Base-by-base conservation (phyloP, 1,284 basidiomycete genomes). In the Fomitopsis palustris region DNA sequence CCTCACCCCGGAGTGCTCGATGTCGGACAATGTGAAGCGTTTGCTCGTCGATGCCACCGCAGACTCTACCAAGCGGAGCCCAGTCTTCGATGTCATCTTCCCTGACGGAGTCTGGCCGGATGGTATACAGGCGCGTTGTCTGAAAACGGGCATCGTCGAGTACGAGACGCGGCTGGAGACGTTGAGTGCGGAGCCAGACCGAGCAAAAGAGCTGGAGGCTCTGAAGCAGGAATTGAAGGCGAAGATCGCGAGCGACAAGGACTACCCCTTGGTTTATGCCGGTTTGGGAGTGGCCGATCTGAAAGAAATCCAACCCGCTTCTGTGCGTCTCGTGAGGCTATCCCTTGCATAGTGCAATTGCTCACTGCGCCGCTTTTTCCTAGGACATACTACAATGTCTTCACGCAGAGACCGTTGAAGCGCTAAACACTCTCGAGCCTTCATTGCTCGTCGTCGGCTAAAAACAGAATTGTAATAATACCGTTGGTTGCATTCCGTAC, bases 61-160 rank as follows among this genome's bases (percentile, higher is more conserved):
- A 2, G 69, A 71, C 16, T 70, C 75, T 51, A 83, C 89, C 12
- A 78, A 85, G 41, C 81, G 89, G 54, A 86, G 84, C 21, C 78
- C 81, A 75, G 84, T 84, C 31, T 90, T 91, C 65, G 89, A 92
- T 70, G 68, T 76, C 29, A 84, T 79, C 35, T 78, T 86, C 59
- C 79, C 77, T 49, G 85, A 82, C 4, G 59, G 82, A 37, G 84
- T 80, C 35, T 91, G 88, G 89, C 90, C 89, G 1, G 62, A 66
- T 31, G 83, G 84, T n/a, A 73, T 60, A 21, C 35, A 57, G 27
- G 56, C 56, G 14, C 56, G 56, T 6, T 57, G 56, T 38, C 17
- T 57, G 35, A 57, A 38, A 7, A 57, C 27, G n/a, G 38, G 45
- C 14, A 19, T 56, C 31, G 25, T 56, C 8, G 16, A 31, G 10